Evolutionary conservation across 192 early-diverging fungal genomes (phyloP), one percentile per base, ranked within the genome.

Genomic region (Chytriomyces sp.): DNA sequence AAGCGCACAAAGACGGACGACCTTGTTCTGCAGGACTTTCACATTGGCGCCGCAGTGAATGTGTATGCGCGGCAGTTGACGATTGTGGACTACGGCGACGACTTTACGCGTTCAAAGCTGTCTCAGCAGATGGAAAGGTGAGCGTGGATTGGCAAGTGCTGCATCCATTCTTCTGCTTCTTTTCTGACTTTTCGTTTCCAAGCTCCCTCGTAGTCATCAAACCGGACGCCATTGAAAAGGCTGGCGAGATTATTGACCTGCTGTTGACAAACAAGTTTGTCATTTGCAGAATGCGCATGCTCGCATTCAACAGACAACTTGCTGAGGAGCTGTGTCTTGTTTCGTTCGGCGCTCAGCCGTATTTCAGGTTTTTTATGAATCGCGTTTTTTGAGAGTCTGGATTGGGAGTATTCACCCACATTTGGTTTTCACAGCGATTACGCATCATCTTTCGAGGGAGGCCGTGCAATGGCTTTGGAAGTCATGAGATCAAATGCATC

Each of bases 81-180:
- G 24, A 79, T 90, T 62, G 71, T 60, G 47, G 84, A 79, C 45
- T 90, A 84, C 61, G 89, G 80, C 9, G 89, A 90, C 75, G 85
- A 86, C 16, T 90, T 81, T 60, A 90, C 89, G 10, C 67, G 76
- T 7, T 61, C 13, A 23, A 61, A 68, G 57, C 64, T 90, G 50
- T 45, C 64, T 6, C 65, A 80, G 53, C 72, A 77, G 47, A 81
- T 87, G 80, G 83, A 86, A 65, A 87, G 87, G 88, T n/a, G n/a
- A 89, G 50, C 1, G 26, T 48, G 16, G 50, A 23, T 50, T 69
- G 43, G 44, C n/a, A 11, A 11, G 9, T 57, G 9, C n/a, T 9
- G 10, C n/a, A 57, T 57, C n/a, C 50, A 50, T 50, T 45, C 24
- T 6, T 35, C 72, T 28, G 10, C 45, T 53, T 79, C 20, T 78